Evolutionary conservation across 1,284 basidiomycete genomes (phyloP), one percentile per base, ranked within the genome.

Genomic region (Sporisorium exsertum): DNA sequence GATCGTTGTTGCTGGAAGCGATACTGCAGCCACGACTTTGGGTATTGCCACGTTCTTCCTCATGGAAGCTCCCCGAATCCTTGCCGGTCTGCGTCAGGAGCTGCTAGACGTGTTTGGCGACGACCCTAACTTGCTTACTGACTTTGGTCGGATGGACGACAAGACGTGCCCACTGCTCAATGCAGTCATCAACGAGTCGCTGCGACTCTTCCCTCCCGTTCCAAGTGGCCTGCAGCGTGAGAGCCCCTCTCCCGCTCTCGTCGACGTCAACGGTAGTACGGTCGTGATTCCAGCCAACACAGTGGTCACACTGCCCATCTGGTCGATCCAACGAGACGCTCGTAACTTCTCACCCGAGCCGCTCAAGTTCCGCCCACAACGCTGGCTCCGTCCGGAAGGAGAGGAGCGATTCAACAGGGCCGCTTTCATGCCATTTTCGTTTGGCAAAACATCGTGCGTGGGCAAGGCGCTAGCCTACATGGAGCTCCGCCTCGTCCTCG

Each of bases 1-100:
- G 20, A 72, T 78, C 32, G 37, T 77, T 49, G 74, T 68, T 16
- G 75, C 75, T 9, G 77, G 77, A 7, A 66, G 61, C 59, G 77
- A 78, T 47, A 78, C 77, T 1, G 49, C 65, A 1, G 58, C 63
- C 5, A 77, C 64, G 16, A 64, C 69, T 1, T 68, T 78, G 69
- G 63, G 59, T 13, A 53, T 77, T 16, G 63, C 73, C 15, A 35
- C 64, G 6, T 77, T 58, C 57, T 56, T 57, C 49, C 64, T 77
- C 35, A 56, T 77, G 24, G 45, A 64, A 24, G 27, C 59, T n/a
- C 55, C 65, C 27, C 27, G 37, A 7, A 58, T 62, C 46, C 56
- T 73, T 2, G 45, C 54, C 3, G 22, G 42, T 10, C 59, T 74
- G 10, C 60, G 64, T 12, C n/a, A 57, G 10, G 73, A 77, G 51